Evolutionary conservation across 495 filamentous ascomycete species (phyloP).

Genomic region (Cenococcum geophilum): DNA sequence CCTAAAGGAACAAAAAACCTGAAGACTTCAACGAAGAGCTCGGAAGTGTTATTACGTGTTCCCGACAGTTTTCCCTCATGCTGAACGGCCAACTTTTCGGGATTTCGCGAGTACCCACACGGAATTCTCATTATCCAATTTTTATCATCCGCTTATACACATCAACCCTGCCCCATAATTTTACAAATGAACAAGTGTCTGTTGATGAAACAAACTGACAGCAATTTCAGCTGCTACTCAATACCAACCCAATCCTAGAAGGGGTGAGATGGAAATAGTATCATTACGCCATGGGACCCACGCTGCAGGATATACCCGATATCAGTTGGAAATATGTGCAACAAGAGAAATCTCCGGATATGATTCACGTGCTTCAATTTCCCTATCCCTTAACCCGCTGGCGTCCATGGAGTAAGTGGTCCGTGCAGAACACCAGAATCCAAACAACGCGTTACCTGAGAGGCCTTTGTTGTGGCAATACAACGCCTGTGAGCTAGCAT

Average conservation of each 20-base stretch:
- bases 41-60: no score
- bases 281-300: slow-evolving; percentile 54
- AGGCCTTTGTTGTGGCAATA: no score
- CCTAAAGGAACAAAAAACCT: neutral
- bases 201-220: no score
- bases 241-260: slow-evolving; percentile 56
- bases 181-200: no score
- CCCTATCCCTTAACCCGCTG: no score
- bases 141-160: no score
- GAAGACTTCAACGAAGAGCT: neutral
- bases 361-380: slow-evolving; percentile 64
- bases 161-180: slow-evolving; percentile 30
- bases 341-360: slow-evolving; percentile 57
- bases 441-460: no score
- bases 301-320: slow-evolving; percentile 45
- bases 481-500: no score
- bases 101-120: no score
- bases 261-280: slow-evolving; percentile 61
- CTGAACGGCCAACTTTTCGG: neutral
- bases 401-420: no score
- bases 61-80: neutral
- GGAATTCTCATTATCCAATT: no score
- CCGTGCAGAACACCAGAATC: no score
- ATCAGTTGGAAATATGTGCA: slow-evolving; percentile 54
- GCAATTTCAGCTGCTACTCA: slow-evolving; percentile 52